Conservation (phyloP, 2,329 filamentous ascomycete genomes). For the Hypoxylon rubiginosum region DNA sequence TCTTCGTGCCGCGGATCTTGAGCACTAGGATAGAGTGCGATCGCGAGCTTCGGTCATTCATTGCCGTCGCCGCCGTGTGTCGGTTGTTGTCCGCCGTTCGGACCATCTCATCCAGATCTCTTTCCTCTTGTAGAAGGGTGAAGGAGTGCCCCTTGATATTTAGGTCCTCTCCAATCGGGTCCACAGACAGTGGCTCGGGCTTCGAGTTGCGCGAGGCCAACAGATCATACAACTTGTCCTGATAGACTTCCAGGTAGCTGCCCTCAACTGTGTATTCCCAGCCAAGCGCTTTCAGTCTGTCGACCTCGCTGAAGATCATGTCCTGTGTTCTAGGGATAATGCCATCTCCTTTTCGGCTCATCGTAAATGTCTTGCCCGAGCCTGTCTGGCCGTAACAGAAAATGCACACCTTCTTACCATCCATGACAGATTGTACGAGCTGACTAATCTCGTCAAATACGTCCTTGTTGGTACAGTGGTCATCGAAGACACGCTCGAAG, state of each 20-base stretch:
- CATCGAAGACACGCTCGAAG: slow-evolving; percentile 93
- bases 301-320: slow-evolving; percentile 93
- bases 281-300: slow-evolving; percentile 86
- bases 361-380: slow-evolving; percentile 96
- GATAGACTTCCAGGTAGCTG: slow-evolving; percentile 97
- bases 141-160: slow-evolving; percentile 51
- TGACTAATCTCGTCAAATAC: slow-evolving; percentile 98
- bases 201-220: slow-evolving; percentile 75
- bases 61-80: slow-evolving; percentile 95
- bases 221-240: slow-evolving; percentile 94
- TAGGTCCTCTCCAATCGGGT: slow-evolving; percentile 50
- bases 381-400: slow-evolving; percentile 99
- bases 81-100: slow-evolving; percentile 86
- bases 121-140: slow-evolving; percentile 77
- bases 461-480: slow-evolving; percentile 81
- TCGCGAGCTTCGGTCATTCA: slow-evolving; percentile 93
- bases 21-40: slow-evolving; percentile 98
- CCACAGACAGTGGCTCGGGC: slow-evolving; percentile 71
- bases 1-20: slow-evolving; percentile 79
- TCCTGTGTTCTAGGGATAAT: slow-evolving; percentile 95
- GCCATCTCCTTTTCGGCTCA: slow-evolving; percentile 74
- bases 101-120: slow-evolving; percentile 84
- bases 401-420: slow-evolving; percentile 98
- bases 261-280: slow-evolving; percentile 97
- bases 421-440: slow-evolving; percentile 93